These are phyloP conservation scores for Crucibulum cyathiforme DNA, from an alignment of 1,284 basidiomycete genomes.

Conservation along the genomic window DNA sequence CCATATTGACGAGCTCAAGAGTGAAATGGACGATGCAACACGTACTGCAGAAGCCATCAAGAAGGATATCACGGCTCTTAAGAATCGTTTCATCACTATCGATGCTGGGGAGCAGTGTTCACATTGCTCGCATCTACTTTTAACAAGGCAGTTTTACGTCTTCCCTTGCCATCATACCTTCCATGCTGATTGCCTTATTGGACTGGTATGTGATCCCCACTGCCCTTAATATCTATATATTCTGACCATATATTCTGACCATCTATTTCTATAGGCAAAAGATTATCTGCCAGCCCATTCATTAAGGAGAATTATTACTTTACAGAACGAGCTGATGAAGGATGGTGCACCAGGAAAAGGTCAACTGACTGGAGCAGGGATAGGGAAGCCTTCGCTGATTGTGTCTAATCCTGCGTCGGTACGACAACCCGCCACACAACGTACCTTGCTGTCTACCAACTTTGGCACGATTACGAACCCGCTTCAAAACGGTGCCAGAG, in stretches of 20 bases:
- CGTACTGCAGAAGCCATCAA: slow-evolving; percentile 93
- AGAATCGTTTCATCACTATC: slow-evolving; percentile 93
- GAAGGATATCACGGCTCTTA: slow-evolving; percentile 85
- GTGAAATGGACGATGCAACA: slow-evolving; percentile 96
- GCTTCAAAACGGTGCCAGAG: slow-evolving; percentile 63
- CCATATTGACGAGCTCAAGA: slow-evolving; percentile 90
- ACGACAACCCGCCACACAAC: slow-evolving; percentile 60
- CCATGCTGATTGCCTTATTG: slow-evolving; percentile 94
- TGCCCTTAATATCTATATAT: neutral
- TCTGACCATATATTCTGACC: neutral
- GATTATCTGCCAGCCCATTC: slow-evolving; percentile 85
- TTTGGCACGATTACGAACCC: slow-evolving; percentile 60
- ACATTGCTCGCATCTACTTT: slow-evolving; percentile 75
- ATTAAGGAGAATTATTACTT: slow-evolving; percentile 80
- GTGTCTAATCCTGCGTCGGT: slow-evolving; percentile 19
- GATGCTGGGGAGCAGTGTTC: slow-evolving; percentile 89
- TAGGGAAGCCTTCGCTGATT: slow-evolving; percentile 36
- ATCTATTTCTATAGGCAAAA: slow-evolving; percentile 68
- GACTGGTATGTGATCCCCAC: slow-evolving; percentile 67
- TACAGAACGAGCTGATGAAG: slow-evolving; percentile 85
- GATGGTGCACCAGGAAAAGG: slow-evolving; percentile 33
- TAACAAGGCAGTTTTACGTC: slow-evolving; percentile 95
- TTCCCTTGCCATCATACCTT: slow-evolving; percentile 98
- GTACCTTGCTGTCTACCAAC: slow-evolving; percentile 75
- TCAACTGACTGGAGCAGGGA: slow-evolving; percentile 29